These are phyloP conservation scores for Trichoderma harzianum DNA, from an alignment of 2,329 filamentous ascomycete species.

Conservation along the genomic window DNA sequence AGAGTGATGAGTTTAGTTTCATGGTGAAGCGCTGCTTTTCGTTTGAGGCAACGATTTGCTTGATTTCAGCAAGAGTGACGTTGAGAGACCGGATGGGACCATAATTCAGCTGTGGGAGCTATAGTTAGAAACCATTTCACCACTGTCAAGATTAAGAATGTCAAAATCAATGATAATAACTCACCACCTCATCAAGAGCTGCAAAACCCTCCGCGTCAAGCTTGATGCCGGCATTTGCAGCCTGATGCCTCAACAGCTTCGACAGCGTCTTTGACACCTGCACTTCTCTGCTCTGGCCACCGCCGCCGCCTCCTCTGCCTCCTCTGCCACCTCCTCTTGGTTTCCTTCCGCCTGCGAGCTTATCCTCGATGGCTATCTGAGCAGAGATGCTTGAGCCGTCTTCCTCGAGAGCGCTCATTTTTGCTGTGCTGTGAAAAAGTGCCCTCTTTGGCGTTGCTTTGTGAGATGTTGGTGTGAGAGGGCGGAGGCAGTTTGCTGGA, in stretches of 20 bases:
- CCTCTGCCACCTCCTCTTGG: slow-evolving; percentile 30
- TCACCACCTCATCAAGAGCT: slow-evolving; percentile 55
- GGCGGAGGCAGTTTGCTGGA: neutral
- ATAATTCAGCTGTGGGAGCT: slow-evolving; percentile 47
- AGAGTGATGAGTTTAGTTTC: slow-evolving; percentile 61
- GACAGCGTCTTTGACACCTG: slow-evolving; percentile 54
- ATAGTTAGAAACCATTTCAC: neutral
- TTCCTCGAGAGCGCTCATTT: slow-evolving; percentile 8
- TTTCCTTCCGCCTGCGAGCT: slow-evolving; percentile 21
- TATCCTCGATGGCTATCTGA: slow-evolving; percentile 26
- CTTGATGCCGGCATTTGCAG: slow-evolving; percentile 51
- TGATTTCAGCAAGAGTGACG: slow-evolving; percentile 72
- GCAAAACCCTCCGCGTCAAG: slow-evolving; percentile 60
- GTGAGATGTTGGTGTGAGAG: neutral
- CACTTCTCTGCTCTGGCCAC: slow-evolving; percentile 41
- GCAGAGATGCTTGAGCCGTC: slow-evolving; percentile 4
- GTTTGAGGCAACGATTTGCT: slow-evolving; percentile 65
- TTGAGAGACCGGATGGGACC: slow-evolving; percentile 63
- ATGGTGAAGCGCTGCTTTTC: slow-evolving; percentile 91
- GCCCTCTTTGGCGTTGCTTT: neutral
- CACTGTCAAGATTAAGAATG: neutral
- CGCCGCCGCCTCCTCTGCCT: slow-evolving; percentile 31
- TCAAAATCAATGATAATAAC: slow-evolving; percentile 29
- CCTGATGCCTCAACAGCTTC: slow-evolving; percentile 54
- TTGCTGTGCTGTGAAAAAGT: neutral